Evolutionary conservation across 75 land plant genomes (phyloP).

Genomic region (Larix kaempferi): DNA sequence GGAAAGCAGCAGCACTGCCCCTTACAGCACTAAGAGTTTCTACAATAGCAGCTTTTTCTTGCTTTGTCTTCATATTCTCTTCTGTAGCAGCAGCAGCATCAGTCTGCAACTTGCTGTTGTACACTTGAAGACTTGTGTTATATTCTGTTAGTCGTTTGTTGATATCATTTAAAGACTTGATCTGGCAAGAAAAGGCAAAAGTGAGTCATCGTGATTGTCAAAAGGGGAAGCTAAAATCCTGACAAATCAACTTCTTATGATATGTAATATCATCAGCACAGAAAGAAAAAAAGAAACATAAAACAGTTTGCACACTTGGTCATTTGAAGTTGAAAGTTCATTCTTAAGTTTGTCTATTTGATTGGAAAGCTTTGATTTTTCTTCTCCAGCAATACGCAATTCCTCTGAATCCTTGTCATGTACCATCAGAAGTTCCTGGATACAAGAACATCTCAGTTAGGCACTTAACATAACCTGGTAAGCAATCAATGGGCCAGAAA

Average conservation of each 20-base stretch:
- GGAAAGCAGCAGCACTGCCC: slow-evolving; percentile 22
- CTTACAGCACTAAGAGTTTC: slow-evolving; percentile 30
- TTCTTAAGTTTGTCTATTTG: slow-evolving; percentile 22
- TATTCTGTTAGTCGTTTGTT: slow-evolving; percentile 34
- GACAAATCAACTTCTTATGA: no score
- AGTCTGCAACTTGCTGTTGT: slow-evolving; percentile 30
- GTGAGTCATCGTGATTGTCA: no score
- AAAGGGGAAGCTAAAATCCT: no score
- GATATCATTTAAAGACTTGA: slow-evolving; percentile 25
- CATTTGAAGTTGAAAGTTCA: slow-evolving; percentile 11
- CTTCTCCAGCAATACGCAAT: slow-evolving; percentile 12
- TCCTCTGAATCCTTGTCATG: slow-evolving; percentile 22
- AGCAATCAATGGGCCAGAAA: not conserved
- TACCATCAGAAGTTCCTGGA: slow-evolving; percentile 13
- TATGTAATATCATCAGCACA: no score
- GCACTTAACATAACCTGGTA: not conserved
- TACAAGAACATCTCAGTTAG: not conserved
- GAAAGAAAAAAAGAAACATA: no score
- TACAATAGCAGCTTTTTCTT: slow-evolving; percentile 32
- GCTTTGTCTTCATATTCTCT: slow-evolving; percentile 31
- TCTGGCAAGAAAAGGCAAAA: slow-evolving; percentile 1
- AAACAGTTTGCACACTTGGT: slow-evolving; percentile 14
- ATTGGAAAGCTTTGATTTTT: slow-evolving; percentile 9
- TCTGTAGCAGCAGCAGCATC: slow-evolving; percentile 27
- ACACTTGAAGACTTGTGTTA: slow-evolving; percentile 32